Evolutionary conservation across 257 asterid genomes (phyloP), one percentile per base, ranked within the genome.

Genomic region (Osmanthus fragrans): DNA sequence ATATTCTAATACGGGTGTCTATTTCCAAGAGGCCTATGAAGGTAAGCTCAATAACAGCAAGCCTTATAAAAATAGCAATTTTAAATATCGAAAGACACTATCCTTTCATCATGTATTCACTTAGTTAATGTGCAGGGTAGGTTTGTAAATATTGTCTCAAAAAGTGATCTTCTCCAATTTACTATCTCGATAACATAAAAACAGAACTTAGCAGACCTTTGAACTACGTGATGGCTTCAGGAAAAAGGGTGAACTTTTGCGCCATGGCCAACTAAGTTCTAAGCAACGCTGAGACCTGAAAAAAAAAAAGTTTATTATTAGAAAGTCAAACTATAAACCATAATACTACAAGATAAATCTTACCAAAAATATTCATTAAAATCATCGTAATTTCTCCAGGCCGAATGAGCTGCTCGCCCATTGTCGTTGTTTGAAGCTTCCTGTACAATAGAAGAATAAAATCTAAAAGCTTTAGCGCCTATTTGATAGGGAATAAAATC

Each of bases 181-280:
- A 25, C 70, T 7, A 42, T 71, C 15, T 37, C 45, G 73, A 71
- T 10, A 49, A 45, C 73, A 70, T 34, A 78, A 19, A n/a, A 49
- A 10, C 37, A 74, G 74, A 72, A 58, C 34, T 63, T 66, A 25
- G 60, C 81, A 60, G 73, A 96, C 99, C 99, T 92, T 96, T 82
- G 98, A 92, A 86, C 91, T 83, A 4, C 81, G 94, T 42, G 97
- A 56, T 82, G 99, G 98, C 86, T 87, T 85, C 77, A 86, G 79
- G 84, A 96, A 92, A 82, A 96, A 96, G 58, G 85, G 76, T 69
- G 96, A 88, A 79, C 68, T 83, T 74, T 0, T 81, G 83, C 92
- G 89, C 99, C 98, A 96, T n/a, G 99, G 99, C 99, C 99, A 96
- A 85, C 92, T 77, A 78, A 96, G 99, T 77, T 89, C 96, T 86